These are phyloP conservation scores for Colletotrichum destructivum DNA, from an alignment of 2,329 filamentous ascomycete genomes.

Conservation along the genomic window DNA sequence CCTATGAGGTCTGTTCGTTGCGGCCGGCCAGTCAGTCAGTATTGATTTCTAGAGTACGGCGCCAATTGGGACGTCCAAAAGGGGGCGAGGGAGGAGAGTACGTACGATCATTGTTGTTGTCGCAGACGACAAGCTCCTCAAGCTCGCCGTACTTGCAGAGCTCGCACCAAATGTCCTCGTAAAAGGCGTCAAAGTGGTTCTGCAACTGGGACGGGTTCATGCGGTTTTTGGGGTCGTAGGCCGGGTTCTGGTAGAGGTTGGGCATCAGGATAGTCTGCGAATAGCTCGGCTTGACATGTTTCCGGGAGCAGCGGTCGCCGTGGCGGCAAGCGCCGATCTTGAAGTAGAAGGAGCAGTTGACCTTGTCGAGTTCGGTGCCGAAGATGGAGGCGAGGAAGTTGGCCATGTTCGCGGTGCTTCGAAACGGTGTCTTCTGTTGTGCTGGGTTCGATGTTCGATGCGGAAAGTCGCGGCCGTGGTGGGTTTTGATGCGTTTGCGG, in stretches of 20 bases:
- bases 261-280: conserved; percentile 97
- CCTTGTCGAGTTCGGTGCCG: conserved; percentile 99
- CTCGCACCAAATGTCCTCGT: conserved; percentile 99
- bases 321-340: conserved; percentile 99
- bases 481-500: not conserved
- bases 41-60: not conserved
- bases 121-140: conserved; percentile 97
- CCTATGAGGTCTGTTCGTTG: conserved; percentile 84
- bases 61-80: conserved; percentile 40
- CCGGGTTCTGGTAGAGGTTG: conserved; percentile 99
- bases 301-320: conserved; percentile 97
- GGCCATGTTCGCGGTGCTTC: conserved; percentile 74
- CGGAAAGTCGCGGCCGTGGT: not conserved
- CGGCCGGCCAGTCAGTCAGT: conserved; percentile 45
- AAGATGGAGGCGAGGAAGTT: conserved; percentile 99
- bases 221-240: conserved; percentile 95
- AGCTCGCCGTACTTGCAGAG: conserved; percentile 99
- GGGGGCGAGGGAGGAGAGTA: conserved; percentile 44
- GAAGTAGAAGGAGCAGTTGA: conserved; percentile 98
- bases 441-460: too few relatives aligned
- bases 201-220: conserved; percentile 97
- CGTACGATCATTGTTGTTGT: conserved; percentile 98
- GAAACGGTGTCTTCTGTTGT: not conserved
- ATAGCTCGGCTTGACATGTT: conserved; percentile 99
- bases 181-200: conserved; percentile 99